These are phyloP conservation scores for Pleurotus ostreatus DNA, from an alignment of 768 basidiomycete genomes.

Conservation along the genomic window DNA sequence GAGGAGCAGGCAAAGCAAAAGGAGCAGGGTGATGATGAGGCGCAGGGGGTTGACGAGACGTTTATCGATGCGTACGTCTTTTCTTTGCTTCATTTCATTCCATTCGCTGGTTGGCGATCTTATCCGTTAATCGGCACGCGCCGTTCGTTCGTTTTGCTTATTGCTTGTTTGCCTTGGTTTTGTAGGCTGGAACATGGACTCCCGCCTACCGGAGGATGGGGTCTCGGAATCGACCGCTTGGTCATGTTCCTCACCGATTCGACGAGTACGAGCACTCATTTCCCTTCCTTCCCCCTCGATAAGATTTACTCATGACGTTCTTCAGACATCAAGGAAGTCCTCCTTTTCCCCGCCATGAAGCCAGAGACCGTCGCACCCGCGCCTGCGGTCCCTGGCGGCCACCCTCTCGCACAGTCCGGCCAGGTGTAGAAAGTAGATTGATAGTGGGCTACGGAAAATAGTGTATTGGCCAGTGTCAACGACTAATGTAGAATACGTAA, in stretches of 20 bases:
- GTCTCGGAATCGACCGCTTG: slow-evolving; percentile 90
- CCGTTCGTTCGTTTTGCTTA: neutral
- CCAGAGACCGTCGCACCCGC: slow-evolving; percentile 49
- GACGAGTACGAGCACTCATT: slow-evolving; percentile 52
- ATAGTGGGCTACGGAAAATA: no score
- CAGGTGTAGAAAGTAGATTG: slow-evolving; percentile 4
- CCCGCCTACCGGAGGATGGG: slow-evolving; percentile 97
- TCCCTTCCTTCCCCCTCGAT: slow-evolving; percentile 9
- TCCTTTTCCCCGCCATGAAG: slow-evolving; percentile 98
- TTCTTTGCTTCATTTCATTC: neutral
- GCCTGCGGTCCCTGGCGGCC: slow-evolving; percentile 19
- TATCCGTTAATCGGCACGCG: neutral
- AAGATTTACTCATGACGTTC: neutral
- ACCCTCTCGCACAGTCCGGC: slow-evolving; percentile 6
- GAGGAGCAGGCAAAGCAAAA: slow-evolving; percentile 94
- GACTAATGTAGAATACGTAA: no score
- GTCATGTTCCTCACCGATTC: slow-evolving; percentile 99
- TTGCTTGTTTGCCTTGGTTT: neutral
- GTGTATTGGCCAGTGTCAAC: no score
- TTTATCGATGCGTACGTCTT: slow-evolving; percentile 85
- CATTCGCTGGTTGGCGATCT: neutral
- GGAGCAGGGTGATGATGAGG: slow-evolving; percentile 96
- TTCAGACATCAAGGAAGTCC: slow-evolving; percentile 92
- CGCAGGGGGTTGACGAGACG: slow-evolving; percentile 94
- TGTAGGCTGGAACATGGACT: slow-evolving; percentile 91